Base-by-base conservation (phyloP, 2,329 filamentous ascomycete genomes). In the Penicillium sp. region DNA sequence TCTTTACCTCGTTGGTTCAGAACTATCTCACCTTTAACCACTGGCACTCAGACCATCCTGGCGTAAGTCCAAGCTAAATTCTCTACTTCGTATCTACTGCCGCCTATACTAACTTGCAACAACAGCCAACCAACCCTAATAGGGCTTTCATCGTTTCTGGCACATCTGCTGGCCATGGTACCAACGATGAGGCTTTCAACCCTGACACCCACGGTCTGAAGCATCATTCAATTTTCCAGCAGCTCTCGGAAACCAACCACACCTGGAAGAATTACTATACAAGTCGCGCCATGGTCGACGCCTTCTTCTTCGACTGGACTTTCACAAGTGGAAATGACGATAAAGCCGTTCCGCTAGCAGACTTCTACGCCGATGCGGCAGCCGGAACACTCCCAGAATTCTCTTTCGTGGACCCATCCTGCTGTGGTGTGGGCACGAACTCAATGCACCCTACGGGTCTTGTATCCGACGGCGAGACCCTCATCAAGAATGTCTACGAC, bases 11-110 rank as follows among this genome's bases (percentile, higher is more conserved):
- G 7, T 53, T 76, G 50, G 64, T 66, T 27, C 64, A 75, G 46
- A 70, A 75, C 53, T 76, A 68, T 48, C 58, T 67, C 11, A 71
- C 69, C 10, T 75, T 76, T 46, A 74, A 75, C 64, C 65, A 72
- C 61, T 76, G 73, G 73, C 68, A 72, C 59, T 72, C 70, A 31
- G 69, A 68, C 46, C 57, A 73, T 14, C 69, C 71, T 2, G 72
- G 73, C 4, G 71, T 74, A 62, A 60, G 70, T 69, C 16, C n/a
- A 31, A 19, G 11, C 14, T 13, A n/a, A 13, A n/a, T 12, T 13
- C 10, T 14, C 9, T 41, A 28, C 18, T 14, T 13, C 19, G 19
- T 18, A 14, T 40, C 16, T n/a, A n/a, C 7, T 8, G 27, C 41
- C 14, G 10, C 13, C 12, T 16, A 31, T 3, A 45, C 47, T 59